Evolutionary conservation across 805 yeast species (phyloP), one percentile per base, ranked within the genome.

Genomic region (Nakazawaea siamensis): DNA sequence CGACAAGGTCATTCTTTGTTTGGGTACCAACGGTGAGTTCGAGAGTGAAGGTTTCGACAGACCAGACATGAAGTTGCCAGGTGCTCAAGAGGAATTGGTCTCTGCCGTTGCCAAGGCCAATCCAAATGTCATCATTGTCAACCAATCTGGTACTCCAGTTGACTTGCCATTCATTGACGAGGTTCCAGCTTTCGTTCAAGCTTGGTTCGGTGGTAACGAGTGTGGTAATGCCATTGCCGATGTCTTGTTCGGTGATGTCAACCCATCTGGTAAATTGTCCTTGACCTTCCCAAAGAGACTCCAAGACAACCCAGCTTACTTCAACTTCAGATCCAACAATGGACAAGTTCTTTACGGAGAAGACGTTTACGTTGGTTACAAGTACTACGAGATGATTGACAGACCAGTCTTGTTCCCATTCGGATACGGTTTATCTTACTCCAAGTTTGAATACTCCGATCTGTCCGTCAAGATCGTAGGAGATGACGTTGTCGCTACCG

Each of bases 321-420:
- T 69, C 46, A 70, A 65, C 56, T 69, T 57, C 53, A 53, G 54
- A n/a, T 55, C 72, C 12, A 66, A 62, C 45, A 59, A 60, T 49
- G 77, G 77, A 25, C 51, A 66, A 39, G 71, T 67, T 17, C 43
- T 68, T 39, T 74, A 73, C 43, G 77, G 79, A 41, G 80, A 74
- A 48, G 77, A 73, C 46, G 66, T 73, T 31, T 73, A 60, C 48
- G 66, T 73, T 31, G 80, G 80, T 14, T 74, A 74, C 57, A 57
- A 73, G 41, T 70, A 53, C 54, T 74, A 70, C 51, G 79, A 73
- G 45, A 66, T 64, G 51, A 48, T 59, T 30, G 60, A 65, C 38
- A 52, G 52, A 29, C 57, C 59, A 18, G 73, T 67, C 4, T 55
- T 64, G 29, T 73, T 61, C 57, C 76, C 79, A 30, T 73, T 74